Evolutionary conservation across 306 rosid genomes (phyloP).

Genomic region (Canavalia gladiata): DNA sequence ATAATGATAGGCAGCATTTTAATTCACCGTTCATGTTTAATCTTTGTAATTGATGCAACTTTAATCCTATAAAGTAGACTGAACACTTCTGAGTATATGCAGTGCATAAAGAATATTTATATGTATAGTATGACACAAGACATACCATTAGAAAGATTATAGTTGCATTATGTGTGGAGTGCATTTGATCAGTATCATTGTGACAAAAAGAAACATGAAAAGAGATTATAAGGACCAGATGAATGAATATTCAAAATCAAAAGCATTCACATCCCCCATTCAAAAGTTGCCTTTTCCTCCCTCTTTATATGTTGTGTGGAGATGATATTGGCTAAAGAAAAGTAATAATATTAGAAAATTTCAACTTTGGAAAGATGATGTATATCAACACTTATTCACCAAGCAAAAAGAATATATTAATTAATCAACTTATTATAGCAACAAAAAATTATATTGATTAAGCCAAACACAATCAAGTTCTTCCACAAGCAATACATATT

Average conservation of each 20-base stretch:
- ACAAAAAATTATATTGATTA: not conserved
- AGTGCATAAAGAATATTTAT: conserved; percentile 3
- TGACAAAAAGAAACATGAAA: conserved; percentile 36
- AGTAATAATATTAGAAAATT: not conserved
- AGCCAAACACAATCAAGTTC: not conserved
- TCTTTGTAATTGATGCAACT: conserved; percentile 48
- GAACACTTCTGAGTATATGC: conserved; percentile 42
- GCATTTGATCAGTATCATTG: conserved; percentile 39
- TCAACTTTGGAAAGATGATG: not conserved
- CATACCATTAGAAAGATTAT: not conserved
- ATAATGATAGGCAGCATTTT: conserved; percentile 50
- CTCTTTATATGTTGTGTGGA: conserved; percentile 19
- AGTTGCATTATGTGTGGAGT: conserved; percentile 21
- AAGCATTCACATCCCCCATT: conserved; percentile 50
- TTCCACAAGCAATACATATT: not conserved
- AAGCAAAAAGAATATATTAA: conserved; percentile 22
- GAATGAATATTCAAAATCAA: conserved; percentile 43
- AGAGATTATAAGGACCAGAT: conserved; percentile 22
- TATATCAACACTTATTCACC: not conserved
- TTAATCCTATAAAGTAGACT: conserved; percentile 53
- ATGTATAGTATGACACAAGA: conserved; percentile 9
- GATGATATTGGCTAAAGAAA: conserved; percentile 25
- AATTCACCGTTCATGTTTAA: conserved; percentile 14
- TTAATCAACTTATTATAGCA: conserved; percentile 7
- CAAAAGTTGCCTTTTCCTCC: conserved; percentile 46